These are phyloP conservation scores for Lactifluus hygrophoroides DNA, from an alignment of 768 basidiomycete genomes.

Conservation along the genomic window DNA sequence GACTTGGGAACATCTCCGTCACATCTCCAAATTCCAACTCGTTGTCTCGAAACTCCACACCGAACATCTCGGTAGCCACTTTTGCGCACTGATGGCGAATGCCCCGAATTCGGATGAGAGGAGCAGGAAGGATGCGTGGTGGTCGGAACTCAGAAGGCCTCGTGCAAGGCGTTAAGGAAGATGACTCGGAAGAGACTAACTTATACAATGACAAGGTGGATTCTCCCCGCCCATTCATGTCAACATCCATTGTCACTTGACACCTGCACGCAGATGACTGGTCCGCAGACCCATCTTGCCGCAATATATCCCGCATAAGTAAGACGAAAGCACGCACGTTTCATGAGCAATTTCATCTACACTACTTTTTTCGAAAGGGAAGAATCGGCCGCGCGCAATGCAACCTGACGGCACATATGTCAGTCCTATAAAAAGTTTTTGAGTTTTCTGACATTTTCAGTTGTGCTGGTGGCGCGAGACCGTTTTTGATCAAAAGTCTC, in stretches of 20 bases:
- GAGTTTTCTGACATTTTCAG: conserved; percentile 3
- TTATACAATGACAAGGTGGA: conserved; percentile 23
- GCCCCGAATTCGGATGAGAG: conserved; percentile 22
- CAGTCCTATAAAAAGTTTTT: conserved; percentile 17
- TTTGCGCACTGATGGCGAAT: conserved; percentile 1
- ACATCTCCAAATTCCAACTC: neutral
- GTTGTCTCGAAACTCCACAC: neutral
- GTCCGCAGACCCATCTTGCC: conserved; percentile 39
- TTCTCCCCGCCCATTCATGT: neutral
- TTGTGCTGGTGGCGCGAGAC: conserved; percentile 28
- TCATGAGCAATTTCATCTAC: neutral
- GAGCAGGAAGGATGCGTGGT: conserved; percentile 23
- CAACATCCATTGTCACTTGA: neutral
- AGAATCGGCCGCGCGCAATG: conserved; percentile 70
- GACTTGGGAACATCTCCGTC: conserved; percentile 1
- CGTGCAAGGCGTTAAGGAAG: conserved; percentile 17
- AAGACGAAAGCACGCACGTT: conserved; percentile 22
- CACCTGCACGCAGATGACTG: neutral
- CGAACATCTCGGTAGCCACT: conserved; percentile 2
- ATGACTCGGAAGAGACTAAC: conserved; percentile 14
- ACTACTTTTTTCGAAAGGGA: too few species aligned
- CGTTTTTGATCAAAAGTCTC: conserved; percentile 80
- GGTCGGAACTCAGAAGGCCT: conserved; percentile 23
- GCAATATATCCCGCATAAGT: conserved; percentile 45
- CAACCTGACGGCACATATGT: conserved; percentile 64